Conservation (phyloP, 371 early-diverging fungal genomes). For the Syncephalastrum monosporum region DNA sequence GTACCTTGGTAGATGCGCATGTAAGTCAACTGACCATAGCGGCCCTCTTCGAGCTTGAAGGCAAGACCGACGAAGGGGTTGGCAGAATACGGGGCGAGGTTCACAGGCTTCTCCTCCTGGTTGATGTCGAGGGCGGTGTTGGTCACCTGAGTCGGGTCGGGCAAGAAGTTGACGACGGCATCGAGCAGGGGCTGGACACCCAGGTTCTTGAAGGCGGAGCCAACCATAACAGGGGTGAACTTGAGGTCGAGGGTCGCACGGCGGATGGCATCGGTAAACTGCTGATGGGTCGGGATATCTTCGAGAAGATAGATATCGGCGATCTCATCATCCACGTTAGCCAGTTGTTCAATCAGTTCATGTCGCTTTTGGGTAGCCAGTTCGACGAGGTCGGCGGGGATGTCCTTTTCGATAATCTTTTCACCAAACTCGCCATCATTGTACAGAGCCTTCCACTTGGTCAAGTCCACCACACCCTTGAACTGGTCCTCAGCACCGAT, state of each 20-base stretch:
- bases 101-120: slow-evolving; percentile 66
- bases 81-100: slow-evolving; percentile 54
- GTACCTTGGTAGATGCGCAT: slow-evolving; percentile 96
- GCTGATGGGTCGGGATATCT: slow-evolving; percentile 68
- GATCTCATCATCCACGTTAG: slow-evolving; percentile 87
- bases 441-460: slow-evolving; percentile 83
- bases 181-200: slow-evolving; percentile 80
- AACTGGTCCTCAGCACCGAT: slow-evolving; percentile 91
- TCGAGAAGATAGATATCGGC: slow-evolving; percentile 82
- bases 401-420: slow-evolving; percentile 62
- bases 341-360: slow-evolving; percentile 81
- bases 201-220: slow-evolving; percentile 87
- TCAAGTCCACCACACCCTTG: slow-evolving; percentile 92
- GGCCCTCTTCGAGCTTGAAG: slow-evolving; percentile 93
- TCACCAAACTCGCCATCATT: slow-evolving; percentile 89
- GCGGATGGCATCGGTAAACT: slow-evolving; percentile 74
- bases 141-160: slow-evolving; percentile 73
- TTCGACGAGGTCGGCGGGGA: slow-evolving; percentile 81
- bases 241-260: slow-evolving; percentile 75
- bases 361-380: slow-evolving; percentile 70
- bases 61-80: slow-evolving; percentile 90
- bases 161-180: slow-evolving; percentile 74
- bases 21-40: slow-evolving; percentile 96
- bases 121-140: slow-evolving; percentile 76
- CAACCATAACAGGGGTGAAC: slow-evolving; percentile 87